Base-by-base conservation (phyloP, 169 alveolate genomes). In the Hammondia hammondi region DNA sequence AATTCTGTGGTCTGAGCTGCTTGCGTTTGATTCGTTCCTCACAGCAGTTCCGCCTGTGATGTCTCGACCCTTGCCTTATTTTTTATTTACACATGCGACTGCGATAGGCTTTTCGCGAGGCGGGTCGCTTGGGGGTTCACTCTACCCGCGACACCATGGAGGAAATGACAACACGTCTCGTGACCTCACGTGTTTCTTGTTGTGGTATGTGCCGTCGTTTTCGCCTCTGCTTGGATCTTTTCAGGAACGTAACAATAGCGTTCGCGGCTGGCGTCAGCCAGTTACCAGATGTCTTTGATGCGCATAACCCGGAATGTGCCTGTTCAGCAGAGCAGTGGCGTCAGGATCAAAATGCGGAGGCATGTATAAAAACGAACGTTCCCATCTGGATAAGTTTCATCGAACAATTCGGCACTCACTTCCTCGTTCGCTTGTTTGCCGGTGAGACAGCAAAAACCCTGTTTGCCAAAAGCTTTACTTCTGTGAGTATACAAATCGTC, bases 341-440 rank as follows among this genome's bases (percentile, higher is more conserved):
- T 32, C 91, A 91, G 37, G 87, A 91, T 57, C 70, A 35, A 46
- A 29, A 48, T 24, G 84, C 39, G 24, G 72, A 43, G 35, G 52
- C n/a, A 10, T 91, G 94, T 71, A 29, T 2, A 0, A 21, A 17
- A 19, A 5, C 94, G 46, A 91, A 73, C 45, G 45, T 91, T 5
- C 88, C 71, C 29, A 37, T 2, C 14, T 91, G 94, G 94, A 57
- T 91, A 21, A 35, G 71, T 48, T 91, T 91, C 32, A 52, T 91
- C 3, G 94, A 91, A 19, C 94, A 91, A 72, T 91, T 81, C 48
- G 94, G 94, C 84, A 91, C 94, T 3, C 94, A 91, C 84, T 91
- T 81, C 45, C 27, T 91, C 43, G 91, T 82, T n/a, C 81, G 85
- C 4, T 48, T 91, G 39, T 91, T 91, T 45, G 91, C 94, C 14